Percentiles rank a stretch among this genome's conserved stretches.
These are phyloP conservation scores for Cladosporium sp. DNA, from an alignment of 2,329 filamentous ascomycete species.

Conservation along the genomic window DNA sequence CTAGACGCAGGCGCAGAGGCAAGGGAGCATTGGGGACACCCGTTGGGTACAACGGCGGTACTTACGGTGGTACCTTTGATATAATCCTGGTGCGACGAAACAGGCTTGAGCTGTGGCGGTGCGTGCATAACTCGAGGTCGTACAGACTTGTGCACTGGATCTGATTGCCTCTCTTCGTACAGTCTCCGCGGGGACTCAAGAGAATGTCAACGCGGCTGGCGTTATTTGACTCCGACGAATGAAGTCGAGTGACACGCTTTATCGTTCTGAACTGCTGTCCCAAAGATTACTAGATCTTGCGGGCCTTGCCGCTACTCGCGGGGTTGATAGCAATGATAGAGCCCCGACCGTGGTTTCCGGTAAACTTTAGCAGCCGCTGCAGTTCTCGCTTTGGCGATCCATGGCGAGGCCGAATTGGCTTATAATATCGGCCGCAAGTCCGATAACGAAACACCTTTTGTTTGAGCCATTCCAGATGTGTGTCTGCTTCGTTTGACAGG, in stretches of 20 bases:
- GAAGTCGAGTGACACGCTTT: too few relatives aligned
- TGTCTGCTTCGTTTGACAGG: too few relatives aligned
- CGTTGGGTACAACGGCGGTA: slow-evolving; percentile 20
- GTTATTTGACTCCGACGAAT: too few relatives aligned
- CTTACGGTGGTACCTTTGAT: slow-evolving; percentile 20
- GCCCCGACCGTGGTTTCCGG: not conserved
- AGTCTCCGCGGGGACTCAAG: too few relatives aligned
- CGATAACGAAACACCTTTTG: too few relatives aligned
- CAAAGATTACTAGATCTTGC: not conserved
- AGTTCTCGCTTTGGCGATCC: not conserved
- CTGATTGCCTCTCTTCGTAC: too few relatives aligned
- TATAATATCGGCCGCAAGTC: too few relatives aligned
- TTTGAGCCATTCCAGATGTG: too few relatives aligned
- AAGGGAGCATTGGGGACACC: slow-evolving; percentile 11
- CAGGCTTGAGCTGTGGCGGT: slow-evolving; percentile 11
- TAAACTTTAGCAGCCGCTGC: slow-evolving; percentile 4
- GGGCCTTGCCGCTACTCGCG: not conserved
- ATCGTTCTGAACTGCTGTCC: too few relatives aligned
- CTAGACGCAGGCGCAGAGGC: slow-evolving; percentile 10
- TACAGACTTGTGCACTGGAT: not conserved
- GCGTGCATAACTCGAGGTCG: slow-evolving; percentile 5
- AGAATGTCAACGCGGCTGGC: too few relatives aligned
- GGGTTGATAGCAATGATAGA: not conserved
- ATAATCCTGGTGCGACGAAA: slow-evolving; percentile 1
- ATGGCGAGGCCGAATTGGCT: not conserved